Evolutionary conservation across 169 alveolate species (phyloP), one percentile per base, ranked within the genome.

Genomic region (Eimeria tenella): DNA sequence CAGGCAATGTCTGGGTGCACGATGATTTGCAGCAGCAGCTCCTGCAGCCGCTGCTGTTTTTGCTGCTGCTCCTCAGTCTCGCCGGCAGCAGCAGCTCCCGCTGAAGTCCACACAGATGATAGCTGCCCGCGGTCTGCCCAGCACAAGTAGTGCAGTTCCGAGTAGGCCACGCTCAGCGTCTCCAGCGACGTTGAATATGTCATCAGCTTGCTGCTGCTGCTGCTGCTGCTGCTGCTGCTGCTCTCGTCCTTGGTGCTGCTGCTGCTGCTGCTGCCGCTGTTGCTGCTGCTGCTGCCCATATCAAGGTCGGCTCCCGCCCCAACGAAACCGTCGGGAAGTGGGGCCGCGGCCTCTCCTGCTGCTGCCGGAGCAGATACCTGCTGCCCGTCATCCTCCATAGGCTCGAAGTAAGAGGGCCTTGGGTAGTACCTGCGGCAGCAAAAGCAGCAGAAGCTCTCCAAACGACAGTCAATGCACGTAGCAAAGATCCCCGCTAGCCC

Each of bases 341-440:
- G 89, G 21, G 49, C 58, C 17, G 23, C 70, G 19, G 71, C 77
- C 17, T 62, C 63, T 21, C 50, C 63, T 1, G 65, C 83, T 23
- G 52, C 70, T 25, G 55, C 71, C 4, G 82, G 5, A 31, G 86
- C 86, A 17, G 88, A n/a, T 15, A 50, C 6, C 52, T 79, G 88
- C 88, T 23, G 49, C 70, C 8, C 70, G 31, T 79, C 88, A 9
- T 50, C 70, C 60, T 55, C 58, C 88, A 92, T 55, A 63, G 87
- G 95, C 74, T 92, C 83, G 95, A 17, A 92, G 77, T 81, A 92
- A 10, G 95, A 92, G 9, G 93, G 93, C 55, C 92, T 58, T 23
- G 63, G 58, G 60, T 68, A 81, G 74, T 82, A n/a, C 49, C 95
- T 92, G 93, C 71, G 63, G 86, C 62, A 87, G 86, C 68, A 87